Base-by-base conservation (phyloP, 2,329 filamentous ascomycete genomes). In the Leptographium flavum region DNA sequence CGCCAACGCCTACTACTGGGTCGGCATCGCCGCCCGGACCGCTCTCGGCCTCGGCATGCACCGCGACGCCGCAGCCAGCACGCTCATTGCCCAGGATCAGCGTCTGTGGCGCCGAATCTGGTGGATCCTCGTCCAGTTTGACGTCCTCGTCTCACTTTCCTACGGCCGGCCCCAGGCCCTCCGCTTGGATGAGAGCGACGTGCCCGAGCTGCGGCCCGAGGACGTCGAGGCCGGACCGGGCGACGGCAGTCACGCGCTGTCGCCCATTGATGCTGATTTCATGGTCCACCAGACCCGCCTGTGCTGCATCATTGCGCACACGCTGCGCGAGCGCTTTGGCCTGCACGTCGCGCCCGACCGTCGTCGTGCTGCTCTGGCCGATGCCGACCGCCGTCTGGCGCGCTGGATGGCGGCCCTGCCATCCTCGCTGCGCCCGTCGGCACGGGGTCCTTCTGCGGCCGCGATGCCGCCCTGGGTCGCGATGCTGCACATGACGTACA, bases 11-110 rank as follows among this genome's bases (percentile, higher is more conserved):
- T 72, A 62, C 58, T 59, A 60, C 48, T 75, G 71, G 71, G 61
- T 74, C 7, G 72, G 72, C 3, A 61, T 71, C 4, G 72, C 70
- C 5, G 63, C 63, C 17, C 63, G 71, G 5, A 71, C 68, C 30
- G 71, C 70, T 2, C 65, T 69, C 1, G 71, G 71, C 0, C 57
- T 74, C 44, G 71, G 71, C n/a, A 72, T 75, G 68, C 71, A 66
- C 39, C 57, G 63, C 2, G 58, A 65, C 45, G 61, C 56, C 8
- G 56, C 41, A 2, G 27, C 47, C 7, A 55, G 50, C 45, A 53
- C 45, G 5, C 53, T 65, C 36, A 53, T 57, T 2, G 33, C 53
- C 3, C 46, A 58, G 30, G 55, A 60, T 27, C 63, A 61, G 51
- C 51, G 59, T 2, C 56, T 60, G 17, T 66, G 62, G 59, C 47